These are phyloP conservation scores for Dissoconium aciculare DNA, from an alignment of 2,329 filamentous ascomycete genomes.

Conservation along the genomic window DNA sequence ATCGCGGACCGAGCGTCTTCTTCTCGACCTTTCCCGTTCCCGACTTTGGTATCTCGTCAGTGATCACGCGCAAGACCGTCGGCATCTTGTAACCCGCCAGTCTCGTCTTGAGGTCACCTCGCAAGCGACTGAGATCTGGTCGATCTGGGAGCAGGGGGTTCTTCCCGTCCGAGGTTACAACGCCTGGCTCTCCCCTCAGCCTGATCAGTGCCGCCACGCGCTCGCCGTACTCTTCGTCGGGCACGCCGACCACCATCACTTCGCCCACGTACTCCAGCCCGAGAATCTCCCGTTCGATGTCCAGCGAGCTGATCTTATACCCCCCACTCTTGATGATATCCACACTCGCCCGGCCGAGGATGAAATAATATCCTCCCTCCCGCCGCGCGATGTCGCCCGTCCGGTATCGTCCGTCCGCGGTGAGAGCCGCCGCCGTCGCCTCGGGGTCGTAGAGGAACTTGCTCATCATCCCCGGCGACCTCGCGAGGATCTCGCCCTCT, in stretches of 20 bases:
- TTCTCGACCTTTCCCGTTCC: conserved; percentile 38
- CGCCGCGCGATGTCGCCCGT: conserved; percentile 24
- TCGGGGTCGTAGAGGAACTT: conserved; percentile 21
- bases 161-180: too few species aligned
- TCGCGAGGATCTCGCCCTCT: conserved; percentile 35
- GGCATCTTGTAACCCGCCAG: conserved; percentile 37
- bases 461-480: conserved; percentile 23
- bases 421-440: conserved; percentile 19
- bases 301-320: conserved; percentile 41
- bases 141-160: too few species aligned
- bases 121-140: too few species aligned
- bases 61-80: conserved; percentile 31
- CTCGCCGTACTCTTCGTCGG: conserved; percentile 40
- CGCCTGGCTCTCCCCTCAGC: conserved; percentile 23
- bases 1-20: conserved; percentile 24
- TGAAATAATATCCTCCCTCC: conserved; percentile 36
- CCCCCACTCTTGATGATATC: conserved; percentile 43
- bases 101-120: conserved; percentile 30
- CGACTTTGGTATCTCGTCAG: conserved; percentile 35
- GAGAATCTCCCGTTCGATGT: conserved; percentile 40
- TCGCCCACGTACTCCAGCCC: conserved; percentile 35
- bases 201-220: conserved; percentile 39
- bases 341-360: conserved; percentile 37
- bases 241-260: conserved; percentile 39
- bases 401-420: conserved; percentile 20